These are phyloP conservation scores for Agrocybe pediades DNA, from an alignment of 768 basidiomycete species.

Conservation along the genomic window DNA sequence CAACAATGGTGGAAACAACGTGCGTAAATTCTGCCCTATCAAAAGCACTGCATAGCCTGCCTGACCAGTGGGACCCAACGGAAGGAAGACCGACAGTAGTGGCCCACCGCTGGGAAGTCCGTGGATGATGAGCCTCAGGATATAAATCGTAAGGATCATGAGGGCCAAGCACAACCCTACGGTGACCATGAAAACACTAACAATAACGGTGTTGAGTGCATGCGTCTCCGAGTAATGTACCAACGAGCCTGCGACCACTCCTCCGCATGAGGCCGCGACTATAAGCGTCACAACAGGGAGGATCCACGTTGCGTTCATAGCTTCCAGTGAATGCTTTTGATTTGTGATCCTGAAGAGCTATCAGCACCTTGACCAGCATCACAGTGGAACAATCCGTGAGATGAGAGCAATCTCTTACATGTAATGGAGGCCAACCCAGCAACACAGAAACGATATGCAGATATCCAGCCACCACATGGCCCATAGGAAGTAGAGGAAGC, in stretches of 20 bases:
- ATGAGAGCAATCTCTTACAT: conserved; percentile 50
- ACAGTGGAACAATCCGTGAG: no score
- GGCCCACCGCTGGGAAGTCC: conserved; percentile 50
- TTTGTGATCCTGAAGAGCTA: conserved; percentile 46
- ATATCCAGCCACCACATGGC: conserved; percentile 72
- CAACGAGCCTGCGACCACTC: conserved; percentile 54
- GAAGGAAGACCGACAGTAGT: conserved; percentile 68
- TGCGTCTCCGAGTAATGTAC: conserved; percentile 40
- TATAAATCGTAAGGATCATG: conserved; percentile 68
- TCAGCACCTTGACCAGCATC: conserved; percentile 1
- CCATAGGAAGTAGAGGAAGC: conserved; percentile 60
- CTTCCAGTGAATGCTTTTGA: conserved; percentile 55
- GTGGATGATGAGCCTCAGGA: conserved; percentile 57
- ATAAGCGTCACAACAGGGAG: conserved; percentile 76
- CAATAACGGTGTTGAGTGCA: conserved; percentile 56
- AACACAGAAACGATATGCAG: conserved; percentile 54
- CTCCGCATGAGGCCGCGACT: conserved; percentile 71
- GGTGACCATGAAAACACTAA: conserved; percentile 56
- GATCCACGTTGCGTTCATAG: conserved; percentile 68
- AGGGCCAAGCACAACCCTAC: conserved; percentile 60
- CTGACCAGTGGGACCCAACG: conserved; percentile 74
- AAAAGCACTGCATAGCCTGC: conserved; percentile 58
- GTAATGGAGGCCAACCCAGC: conserved; percentile 61
- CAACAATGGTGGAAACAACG: conserved; percentile 30
- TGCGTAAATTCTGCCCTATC: conserved; percentile 51